These are phyloP conservation scores for Cercospora nicotianae DNA, from an alignment of 2,329 filamentous ascomycete species.

Conservation along the genomic window DNA sequence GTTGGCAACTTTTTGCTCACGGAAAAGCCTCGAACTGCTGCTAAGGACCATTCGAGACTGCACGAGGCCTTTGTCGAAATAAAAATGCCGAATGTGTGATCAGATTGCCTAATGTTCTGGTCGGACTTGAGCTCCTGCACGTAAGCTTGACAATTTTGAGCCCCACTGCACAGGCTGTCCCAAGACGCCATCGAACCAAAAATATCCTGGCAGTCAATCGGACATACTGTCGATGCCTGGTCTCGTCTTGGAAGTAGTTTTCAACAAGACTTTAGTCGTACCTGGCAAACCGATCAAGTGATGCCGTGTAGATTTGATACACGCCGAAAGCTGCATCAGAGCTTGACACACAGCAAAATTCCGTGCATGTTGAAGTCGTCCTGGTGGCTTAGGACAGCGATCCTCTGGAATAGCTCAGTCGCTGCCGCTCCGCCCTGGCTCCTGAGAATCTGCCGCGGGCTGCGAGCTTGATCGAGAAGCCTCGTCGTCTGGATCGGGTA, in stretches of 20 bases:
- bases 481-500: slow-evolving; percentile 10
- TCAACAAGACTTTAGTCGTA: not conserved
- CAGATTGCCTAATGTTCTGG: not conserved
- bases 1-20: not conserved
- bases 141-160: not conserved
- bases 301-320: slow-evolving; percentile 4
- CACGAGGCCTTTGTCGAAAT: not conserved
- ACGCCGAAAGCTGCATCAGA: slow-evolving; percentile 22
- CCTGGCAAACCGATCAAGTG: not conserved
- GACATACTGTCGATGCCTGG: not conserved
- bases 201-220: not conserved
- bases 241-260: not conserved
- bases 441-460: slow-evolving; percentile 1
- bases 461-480: slow-evolving; percentile 9
- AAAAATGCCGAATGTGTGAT: not conserved
- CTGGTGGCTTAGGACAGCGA: not conserved
- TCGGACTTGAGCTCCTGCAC: not conserved
- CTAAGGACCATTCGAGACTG: not conserved
- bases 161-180: not conserved
- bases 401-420: not conserved
- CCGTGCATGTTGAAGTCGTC: not conserved
- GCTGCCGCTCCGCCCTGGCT: not conserved
- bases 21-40: not conserved
- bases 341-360: slow-evolving; percentile 15
- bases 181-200: not conserved